A percentile compares a stretch with the other conserved stretches of the same genome.
phyloP scores from a whole-genome alignment of 2,329 filamentous ascomycete genomes.

The Gaeumannomyces sp. region DNA sequence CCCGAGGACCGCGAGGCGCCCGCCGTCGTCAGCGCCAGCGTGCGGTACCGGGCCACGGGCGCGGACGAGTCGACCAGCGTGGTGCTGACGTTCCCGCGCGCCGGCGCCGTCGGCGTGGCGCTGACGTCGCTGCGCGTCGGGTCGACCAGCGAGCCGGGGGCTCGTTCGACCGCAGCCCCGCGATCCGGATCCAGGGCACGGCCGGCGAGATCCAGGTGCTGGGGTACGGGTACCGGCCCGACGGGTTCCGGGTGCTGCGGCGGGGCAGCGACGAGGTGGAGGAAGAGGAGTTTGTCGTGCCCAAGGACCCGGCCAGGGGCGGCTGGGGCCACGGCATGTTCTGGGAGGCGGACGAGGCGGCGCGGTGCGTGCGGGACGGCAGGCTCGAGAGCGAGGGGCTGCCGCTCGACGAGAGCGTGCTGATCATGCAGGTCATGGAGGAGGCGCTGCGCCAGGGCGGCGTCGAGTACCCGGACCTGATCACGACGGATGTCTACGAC shows the following conservation, averaged over 20 bases:
- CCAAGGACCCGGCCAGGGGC: constrained; percentile 39
- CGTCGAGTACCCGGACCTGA: constrained; percentile 48
- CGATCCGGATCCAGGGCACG: constrained; percentile 74
- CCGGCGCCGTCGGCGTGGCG: constrained; percentile 66
- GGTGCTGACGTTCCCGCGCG: constrained; percentile 65
- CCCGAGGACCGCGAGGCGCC: constrained; percentile 60
- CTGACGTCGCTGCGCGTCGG: constrained; percentile 58
- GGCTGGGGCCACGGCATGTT: constrained; percentile 75
- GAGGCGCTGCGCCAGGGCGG: constrained; percentile 46
- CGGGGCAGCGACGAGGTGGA: constrained; percentile 36
- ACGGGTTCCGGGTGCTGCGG: constrained; percentile 57
- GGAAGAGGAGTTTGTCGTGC: constrained; percentile 47
- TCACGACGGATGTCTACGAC: constrained; percentile 53
- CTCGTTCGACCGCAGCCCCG: constrained; percentile 52
- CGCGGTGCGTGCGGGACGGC: constrained; percentile 58
- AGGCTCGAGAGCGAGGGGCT: constrained; percentile 67
- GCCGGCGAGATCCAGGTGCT: constrained; percentile 77
- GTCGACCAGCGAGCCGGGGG: constrained; percentile 47
- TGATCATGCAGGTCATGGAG: constrained; percentile 74
- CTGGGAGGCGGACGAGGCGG: constrained; percentile 39
- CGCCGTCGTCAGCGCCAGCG: constrained; percentile 60
- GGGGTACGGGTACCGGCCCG: constrained; percentile 64
- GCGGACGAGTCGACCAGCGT: constrained; percentile 75
- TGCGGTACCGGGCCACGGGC: constrained; percentile 63
- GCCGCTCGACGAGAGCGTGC: constrained; percentile 69